These are phyloP conservation scores for Neurospora hispaniola DNA, from an alignment of 495 filamentous ascomycete species.

Conservation along the genomic window DNA sequence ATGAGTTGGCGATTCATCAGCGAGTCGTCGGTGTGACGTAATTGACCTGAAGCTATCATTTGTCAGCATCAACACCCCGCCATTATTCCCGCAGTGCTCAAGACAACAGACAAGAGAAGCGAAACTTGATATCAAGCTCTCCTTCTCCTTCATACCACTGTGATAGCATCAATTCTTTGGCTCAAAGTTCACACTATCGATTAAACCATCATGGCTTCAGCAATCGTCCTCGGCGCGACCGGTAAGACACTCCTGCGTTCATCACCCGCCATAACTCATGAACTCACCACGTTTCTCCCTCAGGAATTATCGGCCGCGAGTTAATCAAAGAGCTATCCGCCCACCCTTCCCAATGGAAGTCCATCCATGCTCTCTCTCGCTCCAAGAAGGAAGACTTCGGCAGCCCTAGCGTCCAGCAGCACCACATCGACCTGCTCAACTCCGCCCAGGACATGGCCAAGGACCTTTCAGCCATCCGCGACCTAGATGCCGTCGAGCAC, in stretches of 20 bases:
- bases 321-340: conserved; percentile 33
- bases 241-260: conserved; percentile 1
- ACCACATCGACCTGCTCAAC: conserved; percentile 32
- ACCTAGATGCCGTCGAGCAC: conserved; percentile 20
- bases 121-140: not conserved
- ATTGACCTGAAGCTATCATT: not conserved
- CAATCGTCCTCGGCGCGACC: conserved; percentile 16
- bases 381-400: conserved; percentile 29
- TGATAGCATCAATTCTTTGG: not conserved
- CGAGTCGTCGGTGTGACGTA: not conserved
- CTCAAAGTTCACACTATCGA: not conserved
- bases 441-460: conserved; percentile 33
- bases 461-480: conserved; percentile 28
- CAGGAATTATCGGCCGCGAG: conserved; percentile 38
- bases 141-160: not conserved
- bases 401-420: conserved; percentile 32
- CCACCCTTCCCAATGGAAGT: conserved; percentile 29
- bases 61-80: not conserved
- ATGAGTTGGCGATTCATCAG: not conserved
- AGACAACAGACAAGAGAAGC: not conserved
- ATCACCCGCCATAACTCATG: not conserved
- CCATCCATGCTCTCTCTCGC: conserved; percentile 34
- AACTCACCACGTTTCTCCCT: not conserved
- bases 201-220: conserved; percentile 7
- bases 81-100: not conserved